These are phyloP conservation scores for Scedosporium minutisporum DNA, from an alignment of 2,329 filamentous ascomycete species.

Conservation along the genomic window DNA sequence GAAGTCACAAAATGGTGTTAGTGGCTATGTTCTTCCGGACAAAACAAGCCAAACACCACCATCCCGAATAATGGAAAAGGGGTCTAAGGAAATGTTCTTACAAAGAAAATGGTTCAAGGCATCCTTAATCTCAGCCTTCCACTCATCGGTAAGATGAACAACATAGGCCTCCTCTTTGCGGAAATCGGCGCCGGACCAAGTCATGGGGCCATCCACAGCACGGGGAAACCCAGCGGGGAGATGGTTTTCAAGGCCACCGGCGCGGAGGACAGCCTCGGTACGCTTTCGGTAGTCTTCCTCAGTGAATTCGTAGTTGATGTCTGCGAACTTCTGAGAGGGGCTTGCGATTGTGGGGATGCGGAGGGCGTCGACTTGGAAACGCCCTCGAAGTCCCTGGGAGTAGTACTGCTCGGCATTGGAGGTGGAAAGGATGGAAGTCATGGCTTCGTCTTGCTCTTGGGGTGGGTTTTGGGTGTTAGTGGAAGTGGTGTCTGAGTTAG, in stretches of 20 bases:
- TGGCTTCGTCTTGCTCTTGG: not conserved
- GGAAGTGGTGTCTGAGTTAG: not conserved
- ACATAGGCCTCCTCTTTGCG: conserved; percentile 2
- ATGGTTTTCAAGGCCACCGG: not conserved
- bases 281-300: conserved; percentile 9
- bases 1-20: not conserved
- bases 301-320: conserved; percentile 10
- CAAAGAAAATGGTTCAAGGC: conserved; percentile 9
- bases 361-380: conserved; percentile 6
- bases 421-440: conserved; percentile 2
- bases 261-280: conserved; percentile 6
- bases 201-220: conserved; percentile 5
- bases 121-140: conserved; percentile 7
- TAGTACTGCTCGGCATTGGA: conserved; percentile 5
- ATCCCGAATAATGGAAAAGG: not conserved
- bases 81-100: conserved; percentile 1
- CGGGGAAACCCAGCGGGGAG: conserved; percentile 8
- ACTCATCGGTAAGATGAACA: not conserved
- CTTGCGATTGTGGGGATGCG: not conserved
- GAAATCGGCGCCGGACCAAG: conserved; percentile 9
- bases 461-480: not conserved
- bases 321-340: not conserved
- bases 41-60: not conserved
- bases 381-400: conserved; percentile 5
- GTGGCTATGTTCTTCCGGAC: not conserved